Conservation (phyloP, 2,329 filamentous ascomycete genomes). For the Penicillium sp. region DNA sequence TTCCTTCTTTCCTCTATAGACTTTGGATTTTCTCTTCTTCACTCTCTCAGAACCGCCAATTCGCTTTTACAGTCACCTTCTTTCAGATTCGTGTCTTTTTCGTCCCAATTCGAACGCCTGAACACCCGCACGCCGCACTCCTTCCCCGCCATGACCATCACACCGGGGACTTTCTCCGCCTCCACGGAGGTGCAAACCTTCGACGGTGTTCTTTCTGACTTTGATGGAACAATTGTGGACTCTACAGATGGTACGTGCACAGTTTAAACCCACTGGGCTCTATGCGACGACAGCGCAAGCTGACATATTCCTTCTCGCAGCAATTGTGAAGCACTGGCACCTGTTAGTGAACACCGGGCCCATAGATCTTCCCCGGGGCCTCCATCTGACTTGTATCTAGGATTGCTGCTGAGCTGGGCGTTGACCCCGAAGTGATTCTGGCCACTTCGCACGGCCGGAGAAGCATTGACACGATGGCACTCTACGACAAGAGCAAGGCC, state of each 20-base stretch:
- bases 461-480: constrained; percentile 78
- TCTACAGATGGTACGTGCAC: constrained; percentile 43
- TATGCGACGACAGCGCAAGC: constrained; percentile 43
- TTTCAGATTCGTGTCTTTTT: neutral
- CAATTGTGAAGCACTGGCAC: constrained; percentile 66
- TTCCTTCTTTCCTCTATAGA: constrained; percentile 6
- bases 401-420: constrained; percentile 72
- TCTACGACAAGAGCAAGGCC: constrained; percentile 79
- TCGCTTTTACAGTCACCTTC: neutral
- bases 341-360: constrained; percentile 44
- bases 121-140: constrained; percentile 9
- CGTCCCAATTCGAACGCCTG: neutral
- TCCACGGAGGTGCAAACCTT: constrained; percentile 40
- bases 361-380: neutral
- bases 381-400: constrained; percentile 23
- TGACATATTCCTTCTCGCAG: constrained; percentile 51
- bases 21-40: neutral
- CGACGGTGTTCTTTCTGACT: constrained; percentile 48
- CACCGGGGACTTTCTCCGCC: constrained; percentile 40
- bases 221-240: constrained; percentile 50
- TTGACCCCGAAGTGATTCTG: constrained; percentile 80
- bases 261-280: neutral
- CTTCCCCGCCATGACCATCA: constrained; percentile 32
- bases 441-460: constrained; percentile 87
- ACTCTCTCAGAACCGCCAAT: neutral